Base-by-base conservation (phyloP, 2,329 filamentous ascomycete species). In the Pyrenophora seminiperda region DNA sequence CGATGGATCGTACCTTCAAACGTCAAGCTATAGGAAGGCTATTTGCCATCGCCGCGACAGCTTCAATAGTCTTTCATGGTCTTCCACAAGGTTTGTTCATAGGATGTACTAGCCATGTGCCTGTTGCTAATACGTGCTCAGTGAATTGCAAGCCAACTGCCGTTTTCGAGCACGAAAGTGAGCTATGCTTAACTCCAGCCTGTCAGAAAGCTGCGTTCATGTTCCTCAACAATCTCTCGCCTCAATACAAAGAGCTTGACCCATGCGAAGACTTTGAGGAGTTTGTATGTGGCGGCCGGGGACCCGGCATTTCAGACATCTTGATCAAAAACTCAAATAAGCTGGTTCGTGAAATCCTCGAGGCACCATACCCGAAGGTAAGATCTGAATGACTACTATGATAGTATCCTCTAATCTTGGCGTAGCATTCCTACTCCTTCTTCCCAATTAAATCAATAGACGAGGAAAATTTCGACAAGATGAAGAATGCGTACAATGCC, bases 181-280 rank as follows among this genome's bases (percentile, higher is more conserved):
- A 66, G 39, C 36, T 65, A 15, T 87, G 85, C 65, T 66, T 80
- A 39, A 82, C 83, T 7, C 79, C 83, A 33, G 80, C 81, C 53
- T 88, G 85, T 66, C 76, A 87, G 10, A 82, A 86, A 61, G 84
- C 84, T 10, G 80, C 84, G 4, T 84, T 83, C 10, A 79, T 82
- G 55, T 79, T 88, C 31, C 76, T 87, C 7, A 81, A 83, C 56
- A 86, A 84, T 51, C 72, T 88, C 11, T 81, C 83, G 13, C 81
- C 84, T 6, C 75, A 84, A 41, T 85, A 88, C 68, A 76, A 81
- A 51, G 71, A 82, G 2, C 75, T 90, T 31, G 85, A 90, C 64
- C 82, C 87, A 1, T 90, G 87, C 61, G 80, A 77, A n/a, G 73
- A 89, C 62, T 90, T 90, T 52, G 84, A 88, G 52, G 77, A 85